Base-by-base conservation (phyloP, 768 basidiomycete species). In the Tulasnella sp. region DNA sequence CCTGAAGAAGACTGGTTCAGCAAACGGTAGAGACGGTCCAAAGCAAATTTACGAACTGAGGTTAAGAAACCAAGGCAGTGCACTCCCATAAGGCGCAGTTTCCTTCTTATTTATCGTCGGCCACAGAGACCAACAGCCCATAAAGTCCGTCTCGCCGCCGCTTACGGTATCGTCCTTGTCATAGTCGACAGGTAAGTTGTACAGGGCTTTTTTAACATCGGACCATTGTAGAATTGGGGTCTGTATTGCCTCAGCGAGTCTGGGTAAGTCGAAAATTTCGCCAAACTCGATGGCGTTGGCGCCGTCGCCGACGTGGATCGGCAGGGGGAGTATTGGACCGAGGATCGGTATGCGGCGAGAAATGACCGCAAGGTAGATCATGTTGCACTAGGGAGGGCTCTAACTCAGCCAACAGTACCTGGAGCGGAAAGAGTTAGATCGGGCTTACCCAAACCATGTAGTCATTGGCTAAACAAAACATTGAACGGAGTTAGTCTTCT, bases 161-260 rank as follows among this genome's bases (percentile, higher is more conserved):
- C 72, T 70, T 29, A 42, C 34, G 42, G 42, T 36, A 6, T 25
- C n/a, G 1, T 71, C 69, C 29, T 29, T 73, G 37, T 34, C 0
- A 19, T 39, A n/a, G 34, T 70, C 36, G 6, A 38, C 2, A 42
- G 37, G 69, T 36, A 64, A 71, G 38, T 31, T 45, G 31, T 73
- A 42, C 71, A 79, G 78, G 19, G 80, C 80, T 75, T 87, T 83
- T 80, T 91, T 91, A 67, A 91, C 85, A 77, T 91, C 86, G 64
- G 86, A 84, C 90, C 90, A 91, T 81, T 91, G 89, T 5, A 91
- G 80, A 15, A 91, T 80, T 0, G 89, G 87, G 52, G 79, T 82
- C 25, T 84, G 83, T 31, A 90, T 80, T 15, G 81, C 80, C 71
- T 84, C 81, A 38, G 85, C 83, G 6, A 90, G 84, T 12, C 87